phyloP scores from a whole-genome alignment of 1,139 yeast genomes.

The Wickerhamiella pararugosa region DNA sequence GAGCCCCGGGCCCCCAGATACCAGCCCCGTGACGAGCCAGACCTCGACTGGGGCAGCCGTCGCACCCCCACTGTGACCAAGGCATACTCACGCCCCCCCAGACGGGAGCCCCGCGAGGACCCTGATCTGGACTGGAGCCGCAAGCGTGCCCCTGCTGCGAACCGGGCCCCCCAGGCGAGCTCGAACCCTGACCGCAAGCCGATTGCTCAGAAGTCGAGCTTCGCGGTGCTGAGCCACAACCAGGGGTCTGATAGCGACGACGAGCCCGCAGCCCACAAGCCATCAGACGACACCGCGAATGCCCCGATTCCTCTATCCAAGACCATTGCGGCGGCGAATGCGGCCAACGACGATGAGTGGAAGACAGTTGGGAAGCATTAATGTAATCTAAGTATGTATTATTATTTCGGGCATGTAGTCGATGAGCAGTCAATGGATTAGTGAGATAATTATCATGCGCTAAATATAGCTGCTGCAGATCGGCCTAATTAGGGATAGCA shows the following conservation, averaged over 20 bases:
- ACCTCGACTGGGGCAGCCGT: constrained; percentile 17
- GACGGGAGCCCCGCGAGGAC: constrained; percentile 1
- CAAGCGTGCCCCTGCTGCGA: constrained; percentile 15
- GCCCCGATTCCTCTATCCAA: neutral
- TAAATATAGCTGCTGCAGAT: neutral
- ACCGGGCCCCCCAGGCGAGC: too few relatives aligned
- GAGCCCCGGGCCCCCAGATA: constrained; percentile 6
- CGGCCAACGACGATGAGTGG: neutral
- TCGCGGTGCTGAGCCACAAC: too few relatives aligned
- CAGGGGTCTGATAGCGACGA: too few relatives aligned
- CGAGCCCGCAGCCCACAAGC: neutral
- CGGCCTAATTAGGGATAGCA: neutral
- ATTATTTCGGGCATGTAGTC: too few relatives aligned
- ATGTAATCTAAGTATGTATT: neutral
- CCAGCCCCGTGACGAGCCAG: constrained; percentile 12
- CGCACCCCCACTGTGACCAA: constrained; percentile 9
- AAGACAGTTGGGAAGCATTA: neutral
- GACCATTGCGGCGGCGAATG: neutral
- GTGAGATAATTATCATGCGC: neutral
- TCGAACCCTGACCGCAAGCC: too few relatives aligned
- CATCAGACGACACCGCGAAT: neutral
- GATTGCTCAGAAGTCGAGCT: too few relatives aligned
- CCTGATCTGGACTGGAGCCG: constrained; percentile 8
- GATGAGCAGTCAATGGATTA: too few relatives aligned
- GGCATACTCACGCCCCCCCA: neutral